Conservation (phyloP, 2,329 filamentous ascomycete genomes). For the Bertia moriformis region DNA sequence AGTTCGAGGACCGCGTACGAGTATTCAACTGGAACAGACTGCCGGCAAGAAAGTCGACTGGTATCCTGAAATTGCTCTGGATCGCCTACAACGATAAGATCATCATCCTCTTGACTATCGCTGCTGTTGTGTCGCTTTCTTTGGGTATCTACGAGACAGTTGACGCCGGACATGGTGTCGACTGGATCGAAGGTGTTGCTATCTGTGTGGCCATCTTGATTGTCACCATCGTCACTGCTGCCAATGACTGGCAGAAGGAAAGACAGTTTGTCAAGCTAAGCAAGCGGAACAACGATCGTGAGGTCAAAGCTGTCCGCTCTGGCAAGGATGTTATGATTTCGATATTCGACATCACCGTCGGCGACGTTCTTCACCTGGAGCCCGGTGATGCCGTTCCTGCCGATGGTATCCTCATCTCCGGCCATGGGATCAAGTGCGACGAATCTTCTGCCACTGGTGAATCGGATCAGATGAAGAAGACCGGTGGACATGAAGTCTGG, state of each 20-base stretch:
- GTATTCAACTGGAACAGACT: constrained; percentile 46
- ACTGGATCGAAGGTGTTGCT: constrained; percentile 56
- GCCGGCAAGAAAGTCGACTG: constrained; percentile 47
- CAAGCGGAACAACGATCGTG: constrained; percentile 43
- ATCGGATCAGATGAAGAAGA: constrained; percentile 59
- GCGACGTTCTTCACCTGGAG: constrained; percentile 55
- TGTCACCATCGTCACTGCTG: constrained; percentile 44
- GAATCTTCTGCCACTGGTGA: constrained; percentile 64
- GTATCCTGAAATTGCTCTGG: constrained; percentile 48
- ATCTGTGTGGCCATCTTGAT: constrained; percentile 52
- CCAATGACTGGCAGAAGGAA: constrained; percentile 45
- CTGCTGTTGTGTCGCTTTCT: constrained; percentile 53
- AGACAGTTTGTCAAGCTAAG: neutral
- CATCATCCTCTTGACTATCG: constrained; percentile 53
- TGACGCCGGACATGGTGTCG: constrained; percentile 30
- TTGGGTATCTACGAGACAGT: constrained; percentile 57
- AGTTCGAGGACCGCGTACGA: constrained; percentile 36
- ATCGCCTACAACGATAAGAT: constrained; percentile 62
- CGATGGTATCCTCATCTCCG: constrained; percentile 55
- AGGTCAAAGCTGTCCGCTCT: constrained; percentile 52
- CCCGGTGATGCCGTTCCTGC: constrained; percentile 58
- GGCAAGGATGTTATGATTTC: constrained; percentile 49
- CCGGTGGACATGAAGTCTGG: constrained; percentile 41
- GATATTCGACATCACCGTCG: constrained; percentile 52
- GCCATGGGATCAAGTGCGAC: constrained; percentile 55